Evolutionary conservation across 768 basidiomycete species (phyloP), one percentile per base, ranked within the genome.

Genomic region (Mycena kentingensis): DNA sequence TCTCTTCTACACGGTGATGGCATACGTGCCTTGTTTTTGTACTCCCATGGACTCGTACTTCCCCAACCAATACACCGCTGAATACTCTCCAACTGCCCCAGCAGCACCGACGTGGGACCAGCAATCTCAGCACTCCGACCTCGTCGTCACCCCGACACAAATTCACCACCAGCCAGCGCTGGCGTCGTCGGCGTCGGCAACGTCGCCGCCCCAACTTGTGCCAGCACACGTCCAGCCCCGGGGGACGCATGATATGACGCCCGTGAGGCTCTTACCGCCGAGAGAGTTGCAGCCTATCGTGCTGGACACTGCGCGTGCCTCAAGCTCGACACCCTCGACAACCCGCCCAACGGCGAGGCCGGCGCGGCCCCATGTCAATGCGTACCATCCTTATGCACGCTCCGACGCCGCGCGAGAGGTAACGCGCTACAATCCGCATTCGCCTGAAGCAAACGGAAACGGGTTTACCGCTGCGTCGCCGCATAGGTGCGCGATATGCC

Each of bases 21-120:
- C 60, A 53, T 56, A 63, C 52, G 55, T 60, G 53, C 39, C 55
- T 62, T 59, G 63, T 65, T 69, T 61, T 63, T 64, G 64, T n/a
- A n/a, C n/a, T n/a, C 56, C 57, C 58, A 58, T 65, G 67, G 80
- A 80, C 79, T 79, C 80, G 64, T 79, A 75, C 69, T 74, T 56
- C 75, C 67, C 61, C 26, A 36, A 22, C 19, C 57, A 58, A 34
- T 76, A 73, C 68, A 65, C 71, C 59, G 69, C 68, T 63, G 78
- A 78, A 65, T 70, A 73, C 63, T 41, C 24, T 44, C n/a, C 31
- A n/a, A n/a, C n/a, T n/a, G n/a, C n/a, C n/a, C n/a, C 65, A 65
- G 19, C 63, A 64, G 42, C 65, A 19, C 51, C 62, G 36, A 58
- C 53, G 10, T 64, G 65, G 27, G 65, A 64, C 32, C 64, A 67